Percentiles rank a stretch among this genome's conserved stretches.
Conservation (phyloP, 2,329 filamentous ascomycete genomes). For the Dothideomycetes sp. region DNA sequence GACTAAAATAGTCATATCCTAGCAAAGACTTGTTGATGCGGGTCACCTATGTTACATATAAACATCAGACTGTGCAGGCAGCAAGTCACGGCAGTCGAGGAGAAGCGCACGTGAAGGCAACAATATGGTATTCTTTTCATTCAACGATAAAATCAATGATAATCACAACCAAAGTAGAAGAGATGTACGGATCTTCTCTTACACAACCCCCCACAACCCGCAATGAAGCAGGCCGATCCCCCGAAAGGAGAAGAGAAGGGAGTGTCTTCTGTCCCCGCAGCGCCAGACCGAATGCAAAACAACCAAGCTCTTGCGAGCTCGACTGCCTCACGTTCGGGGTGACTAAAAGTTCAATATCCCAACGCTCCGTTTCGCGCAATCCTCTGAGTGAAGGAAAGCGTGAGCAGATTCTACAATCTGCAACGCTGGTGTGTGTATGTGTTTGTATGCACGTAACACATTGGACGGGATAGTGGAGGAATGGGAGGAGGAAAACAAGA, state of each 20-base stretch:
- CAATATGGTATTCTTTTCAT: too few relatives aligned
- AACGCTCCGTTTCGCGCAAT: slow-evolving; percentile 37
- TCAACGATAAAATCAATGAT: too few relatives aligned
- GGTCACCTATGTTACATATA: too few relatives aligned
- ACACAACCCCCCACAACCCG: slow-evolving; percentile 19
- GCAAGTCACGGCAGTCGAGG: too few relatives aligned
- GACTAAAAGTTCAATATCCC: slow-evolving; percentile 23
- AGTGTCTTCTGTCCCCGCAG: slow-evolving; percentile 24
- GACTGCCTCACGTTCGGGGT: not conserved
- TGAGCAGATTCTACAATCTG: slow-evolving; percentile 31
- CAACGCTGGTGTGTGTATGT: slow-evolving; percentile 28
- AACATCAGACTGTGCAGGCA: too few relatives aligned
- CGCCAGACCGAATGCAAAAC: slow-evolving; percentile 5
- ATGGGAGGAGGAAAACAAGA: not conserved
- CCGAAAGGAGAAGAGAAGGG: slow-evolving; percentile 10
- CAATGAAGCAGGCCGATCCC: slow-evolving; percentile 14
- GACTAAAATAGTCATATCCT: too few relatives aligned
- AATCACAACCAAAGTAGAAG: too few relatives aligned
- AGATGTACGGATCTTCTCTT: slow-evolving; percentile 28
- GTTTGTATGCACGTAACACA: too few relatives aligned
- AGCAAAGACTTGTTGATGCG: too few relatives aligned
- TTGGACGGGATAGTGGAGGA: too few relatives aligned
- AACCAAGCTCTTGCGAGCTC: slow-evolving; percentile 1
- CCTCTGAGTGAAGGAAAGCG: slow-evolving; percentile 22
- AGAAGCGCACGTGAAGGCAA: too few relatives aligned